Percentiles rank a stretch among this genome's conserved stretches.
These are phyloP conservation scores for Microcyclospora tardicrescens DNA, from an alignment of 2,329 filamentous ascomycete genomes.

Conservation along the genomic window DNA sequence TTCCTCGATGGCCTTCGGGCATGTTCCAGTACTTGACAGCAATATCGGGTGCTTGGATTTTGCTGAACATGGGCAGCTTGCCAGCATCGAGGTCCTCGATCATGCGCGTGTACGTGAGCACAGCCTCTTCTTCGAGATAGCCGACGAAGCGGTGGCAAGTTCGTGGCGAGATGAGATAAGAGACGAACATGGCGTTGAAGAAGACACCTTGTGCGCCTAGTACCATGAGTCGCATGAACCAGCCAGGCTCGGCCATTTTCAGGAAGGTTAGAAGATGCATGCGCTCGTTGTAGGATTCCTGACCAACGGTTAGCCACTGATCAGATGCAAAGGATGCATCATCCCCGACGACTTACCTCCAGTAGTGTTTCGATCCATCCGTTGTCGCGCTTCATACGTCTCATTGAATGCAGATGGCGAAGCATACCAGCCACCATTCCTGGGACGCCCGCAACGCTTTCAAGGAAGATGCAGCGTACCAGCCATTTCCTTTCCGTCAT, in stretches of 20 bases:
- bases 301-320: neutral
- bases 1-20: constrained; percentile 67
- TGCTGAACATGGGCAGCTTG: constrained; percentile 68
- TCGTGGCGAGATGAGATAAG: constrained; percentile 74
- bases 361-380: constrained; percentile 58
- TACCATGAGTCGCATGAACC: constrained; percentile 87
- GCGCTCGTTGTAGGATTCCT: constrained; percentile 34
- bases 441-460: constrained; percentile 86
- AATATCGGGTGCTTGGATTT: constrained; percentile 71
- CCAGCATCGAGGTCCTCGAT: constrained; percentile 78
- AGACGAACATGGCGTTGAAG: constrained; percentile 85
- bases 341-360: constrained; percentile 7
- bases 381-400: constrained; percentile 81
- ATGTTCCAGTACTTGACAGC: constrained; percentile 90
- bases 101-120: constrained; percentile 84
- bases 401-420: constrained; percentile 70
- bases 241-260: constrained; percentile 74
- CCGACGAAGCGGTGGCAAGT: constrained; percentile 93
- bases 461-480: constrained; percentile 80
- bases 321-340: no score
- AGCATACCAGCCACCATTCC: constrained; percentile 97
- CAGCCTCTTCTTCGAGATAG: constrained; percentile 93
- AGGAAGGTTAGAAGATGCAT: constrained; percentile 92
- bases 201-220: constrained; percentile 89
- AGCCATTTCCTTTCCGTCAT: constrained; percentile 86